phyloP scores from a whole-genome alignment of 2,329 filamentous ascomycete genomes.

The Fonsecaea erecta region DNA sequence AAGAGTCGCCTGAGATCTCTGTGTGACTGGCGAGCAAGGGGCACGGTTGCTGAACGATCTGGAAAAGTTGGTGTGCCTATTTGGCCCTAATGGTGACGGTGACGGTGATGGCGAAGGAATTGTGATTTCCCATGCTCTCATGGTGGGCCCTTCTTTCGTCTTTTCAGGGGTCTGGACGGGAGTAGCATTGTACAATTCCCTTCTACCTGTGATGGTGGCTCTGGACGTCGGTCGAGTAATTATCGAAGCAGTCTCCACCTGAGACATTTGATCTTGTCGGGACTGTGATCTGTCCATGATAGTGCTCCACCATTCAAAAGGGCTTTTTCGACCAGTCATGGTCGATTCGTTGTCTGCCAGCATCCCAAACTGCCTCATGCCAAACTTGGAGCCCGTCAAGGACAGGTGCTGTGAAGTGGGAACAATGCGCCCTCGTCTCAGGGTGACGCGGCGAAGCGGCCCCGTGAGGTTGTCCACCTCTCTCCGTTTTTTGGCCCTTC shows the following conservation, averaged over 20 bases:
- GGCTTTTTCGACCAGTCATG: conserved; percentile 36
- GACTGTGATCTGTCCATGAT: conserved; percentile 35
- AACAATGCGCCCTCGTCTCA: conserved; percentile 37
- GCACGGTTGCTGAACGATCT: conserved; percentile 24
- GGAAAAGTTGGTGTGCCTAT: conserved; percentile 28
- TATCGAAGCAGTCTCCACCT: conserved; percentile 29
- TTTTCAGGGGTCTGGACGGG: conserved; percentile 30
- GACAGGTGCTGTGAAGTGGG: conserved; percentile 37
- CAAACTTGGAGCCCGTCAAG: conserved; percentile 39
- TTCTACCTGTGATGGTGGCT: conserved; percentile 20
- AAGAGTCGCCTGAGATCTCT: conserved; percentile 31
- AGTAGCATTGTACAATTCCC: conserved; percentile 18
- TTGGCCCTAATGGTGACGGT: conserved; percentile 22
- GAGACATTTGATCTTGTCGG: conserved; percentile 31
- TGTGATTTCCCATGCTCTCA: conserved; percentile 24
- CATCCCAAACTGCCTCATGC: conserved; percentile 34
- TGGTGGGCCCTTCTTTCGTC: conserved; percentile 20
- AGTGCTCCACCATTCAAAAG: conserved; percentile 39
- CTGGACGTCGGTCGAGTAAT: conserved; percentile 24
- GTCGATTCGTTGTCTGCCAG: conserved; percentile 33
- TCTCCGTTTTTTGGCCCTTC: conserved; percentile 17
- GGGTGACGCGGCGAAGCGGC: conserved; percentile 35
- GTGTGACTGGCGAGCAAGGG: conserved; percentile 24
- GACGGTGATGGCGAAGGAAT: conserved; percentile 21
- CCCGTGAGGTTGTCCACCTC: conserved; percentile 31